phyloP scores from a whole-genome alignment of 768 basidiomycete genomes.

The Lyophyllum shimeji region DNA sequence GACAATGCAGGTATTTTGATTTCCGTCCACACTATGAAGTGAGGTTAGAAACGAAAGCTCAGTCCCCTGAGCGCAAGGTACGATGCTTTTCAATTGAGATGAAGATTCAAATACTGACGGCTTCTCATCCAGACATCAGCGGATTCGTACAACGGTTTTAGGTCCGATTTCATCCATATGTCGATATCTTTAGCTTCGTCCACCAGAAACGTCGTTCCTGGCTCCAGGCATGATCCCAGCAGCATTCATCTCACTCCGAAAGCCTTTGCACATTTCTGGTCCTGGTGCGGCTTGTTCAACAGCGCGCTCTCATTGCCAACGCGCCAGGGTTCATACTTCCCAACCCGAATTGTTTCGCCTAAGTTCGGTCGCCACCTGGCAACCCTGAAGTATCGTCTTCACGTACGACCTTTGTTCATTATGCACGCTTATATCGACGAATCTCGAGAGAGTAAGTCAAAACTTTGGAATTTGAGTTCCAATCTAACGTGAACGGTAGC shows the following conservation, averaged over 20 bases:
- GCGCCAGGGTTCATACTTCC: slow-evolving; percentile 84
- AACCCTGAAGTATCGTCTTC: slow-evolving; percentile 88
- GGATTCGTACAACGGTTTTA: slow-evolving; percentile 87
- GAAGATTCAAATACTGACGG: slow-evolving; percentile 4
- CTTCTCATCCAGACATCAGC: slow-evolving; percentile 34
- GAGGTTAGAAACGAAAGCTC: slow-evolving; percentile 50
- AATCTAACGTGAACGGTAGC: slow-evolving; percentile 34
- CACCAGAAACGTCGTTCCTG: slow-evolving; percentile 27
- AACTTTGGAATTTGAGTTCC: neutral
- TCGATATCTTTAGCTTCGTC: slow-evolving; percentile 83
- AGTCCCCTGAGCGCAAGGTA: slow-evolving; percentile 47
- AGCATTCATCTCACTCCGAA: slow-evolving; percentile 85
- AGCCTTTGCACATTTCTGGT: slow-evolving; percentile 85
- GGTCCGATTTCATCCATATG: slow-evolving; percentile 92
- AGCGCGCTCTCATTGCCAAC: slow-evolving; percentile 76
- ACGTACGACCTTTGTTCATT: slow-evolving; percentile 75
- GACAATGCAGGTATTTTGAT: slow-evolving; percentile 76
- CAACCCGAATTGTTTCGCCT: slow-evolving; percentile 67
- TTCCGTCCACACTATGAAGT: slow-evolving; percentile 84
- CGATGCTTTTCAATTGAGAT: slow-evolving; percentile 4
- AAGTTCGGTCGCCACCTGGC: slow-evolving; percentile 89
- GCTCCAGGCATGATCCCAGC: slow-evolving; percentile 42
- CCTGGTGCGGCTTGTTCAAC: slow-evolving; percentile 90
- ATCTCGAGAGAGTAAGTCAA: slow-evolving; percentile 53
- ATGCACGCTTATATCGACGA: slow-evolving; percentile 88